phyloP scores from a whole-genome alignment of 495 filamentous ascomycete genomes.

The Astrothelium macrocarpum region DNA sequence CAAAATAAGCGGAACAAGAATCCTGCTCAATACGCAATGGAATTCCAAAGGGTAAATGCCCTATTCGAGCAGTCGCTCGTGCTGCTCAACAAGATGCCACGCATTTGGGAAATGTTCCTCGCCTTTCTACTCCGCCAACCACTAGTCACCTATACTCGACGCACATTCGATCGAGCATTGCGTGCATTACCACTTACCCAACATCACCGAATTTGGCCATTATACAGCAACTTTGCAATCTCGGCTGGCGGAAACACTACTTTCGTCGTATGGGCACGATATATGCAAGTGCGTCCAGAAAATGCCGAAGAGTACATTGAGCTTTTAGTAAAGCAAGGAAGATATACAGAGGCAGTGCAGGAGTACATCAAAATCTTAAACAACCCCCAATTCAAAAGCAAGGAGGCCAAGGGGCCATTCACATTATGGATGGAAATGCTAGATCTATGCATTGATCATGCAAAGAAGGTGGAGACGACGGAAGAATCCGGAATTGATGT shows the following conservation, averaged over 20 bases:
- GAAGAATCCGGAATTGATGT: conserved; percentile 78
- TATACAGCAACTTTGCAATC: conserved; percentile 86
- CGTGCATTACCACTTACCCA: conserved; percentile 93
- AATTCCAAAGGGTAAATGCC: conserved; percentile 89
- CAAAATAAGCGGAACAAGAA: conserved; percentile 72
- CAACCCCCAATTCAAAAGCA: conserved; percentile 84
- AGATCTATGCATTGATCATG: conserved; percentile 88
- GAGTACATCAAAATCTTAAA: conserved; percentile 91
- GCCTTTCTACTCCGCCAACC: conserved; percentile 85
- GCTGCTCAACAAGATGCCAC: conserved; percentile 97
- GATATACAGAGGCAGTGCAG: conserved; percentile 87
- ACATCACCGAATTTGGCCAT: conserved; percentile 91
- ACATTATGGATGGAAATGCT: conserved; percentile 98
- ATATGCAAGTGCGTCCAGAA: conserved; percentile 97
- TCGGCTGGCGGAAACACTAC: conserved; percentile 88
- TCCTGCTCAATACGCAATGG: conserved; percentile 65
- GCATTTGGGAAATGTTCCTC: conserved; percentile 97
- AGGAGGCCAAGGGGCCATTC: conserved; percentile 87
- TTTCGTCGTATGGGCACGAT: conserved; percentile 86
- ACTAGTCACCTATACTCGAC: conserved; percentile 77
- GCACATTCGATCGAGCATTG: conserved; percentile 88
- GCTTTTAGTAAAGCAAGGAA: conserved; percentile 67
- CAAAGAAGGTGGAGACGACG: conserved; percentile 72
- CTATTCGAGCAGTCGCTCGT: conserved; percentile 91
- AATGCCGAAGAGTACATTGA: conserved; percentile 92